Percentiles rank a stretch among this genome's conserved stretches.
These are phyloP conservation scores for Suillus weaverae DNA, from an alignment of 768 basidiomycete genomes.

Conservation along the genomic window DNA sequence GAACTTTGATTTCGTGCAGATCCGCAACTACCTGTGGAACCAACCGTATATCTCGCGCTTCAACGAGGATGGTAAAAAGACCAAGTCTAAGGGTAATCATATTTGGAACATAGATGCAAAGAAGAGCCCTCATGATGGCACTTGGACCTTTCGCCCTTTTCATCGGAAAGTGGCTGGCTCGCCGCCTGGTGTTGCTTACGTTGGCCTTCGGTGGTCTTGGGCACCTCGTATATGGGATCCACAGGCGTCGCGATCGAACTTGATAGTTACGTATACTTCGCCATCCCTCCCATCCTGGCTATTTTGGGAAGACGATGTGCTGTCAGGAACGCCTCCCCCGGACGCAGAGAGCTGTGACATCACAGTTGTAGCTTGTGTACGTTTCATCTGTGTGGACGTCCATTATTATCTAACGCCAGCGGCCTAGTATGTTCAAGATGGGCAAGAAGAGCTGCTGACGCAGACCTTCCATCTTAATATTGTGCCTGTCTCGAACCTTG, in stretches of 20 bases:
- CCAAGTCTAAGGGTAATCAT: slow-evolving; percentile 98
- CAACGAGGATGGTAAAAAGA: slow-evolving; percentile 99
- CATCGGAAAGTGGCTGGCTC: slow-evolving; percentile 83
- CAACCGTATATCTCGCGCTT: slow-evolving; percentile 93
- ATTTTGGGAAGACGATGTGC: slow-evolving; percentile 78
- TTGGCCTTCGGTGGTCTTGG: slow-evolving; percentile 84
- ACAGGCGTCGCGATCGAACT: slow-evolving; percentile 79
- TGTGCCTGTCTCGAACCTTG: slow-evolving; percentile 60
- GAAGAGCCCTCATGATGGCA: slow-evolving; percentile 61
- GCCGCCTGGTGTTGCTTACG: slow-evolving; percentile 80
- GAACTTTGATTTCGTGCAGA: slow-evolving; percentile 44
- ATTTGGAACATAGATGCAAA: slow-evolving; percentile 99
- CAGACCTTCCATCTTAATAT: slow-evolving; percentile 72
- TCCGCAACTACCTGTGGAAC: slow-evolving; percentile 94
- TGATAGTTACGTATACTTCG: slow-evolving; percentile 78
- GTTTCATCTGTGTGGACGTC: slow-evolving; percentile 22
- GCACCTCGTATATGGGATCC: slow-evolving; percentile 96
- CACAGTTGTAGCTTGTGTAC: slow-evolving; percentile 73
- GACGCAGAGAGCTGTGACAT: slow-evolving; percentile 78
- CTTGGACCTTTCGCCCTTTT: slow-evolving; percentile 90
- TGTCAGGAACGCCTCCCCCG: slow-evolving; percentile 77
- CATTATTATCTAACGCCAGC: slow-evolving; percentile 18
- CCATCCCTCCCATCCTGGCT: slow-evolving; percentile 86
- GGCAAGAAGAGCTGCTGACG: slow-evolving; percentile 65
- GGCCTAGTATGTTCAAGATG: slow-evolving; percentile 67